Evolutionary conservation across 768 basidiomycete genomes (phyloP), one percentile per base, ranked within the genome.

Genomic region (Wakefieldia striispora): DNA sequence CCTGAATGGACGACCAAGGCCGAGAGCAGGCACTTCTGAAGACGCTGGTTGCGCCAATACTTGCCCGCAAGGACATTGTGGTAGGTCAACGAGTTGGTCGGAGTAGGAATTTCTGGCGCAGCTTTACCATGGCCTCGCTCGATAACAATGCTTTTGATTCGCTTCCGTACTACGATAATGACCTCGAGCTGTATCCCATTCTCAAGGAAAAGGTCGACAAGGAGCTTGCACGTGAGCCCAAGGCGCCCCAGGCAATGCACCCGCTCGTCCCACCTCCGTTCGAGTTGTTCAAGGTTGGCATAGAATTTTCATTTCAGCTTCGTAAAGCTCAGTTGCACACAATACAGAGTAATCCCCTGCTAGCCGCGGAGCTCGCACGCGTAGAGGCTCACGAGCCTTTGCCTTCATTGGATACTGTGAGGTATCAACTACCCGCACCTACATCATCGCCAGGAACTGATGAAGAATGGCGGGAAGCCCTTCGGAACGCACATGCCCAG

Each of bases 131-230:
- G 72, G 49, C 60, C 48, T 13, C 29, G 29, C 45, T 37, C 23
- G 40, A 47, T 54, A 35, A 57, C 33, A 51, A 43, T 34, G 55
- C 56, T 74, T 81, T 92, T 58, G 93, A 97, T 69, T 88, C 92
- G 21, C 76, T 97, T 55, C 94, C 94, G 16, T 97, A 97, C 72
- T 93, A 91, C 62, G 94, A 97, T 73, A 90, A 93, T 65, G 92
- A 97, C 65, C 77, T 95, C 44, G 88, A 92, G 52, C 79, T 79
- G 47, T 81, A 78, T 51, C 89, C 91, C 1, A 60, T 76, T 34
- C 73, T 93, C 34, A 83, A 79, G 64, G 79, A 83, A 63, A 86
- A 84, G 64, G 91, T 92, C 14, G 86, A 89, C 48, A 74, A 74
- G 55, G 91, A 92, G 64, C 69, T 93, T 35, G 83, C 83, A 23